Evolutionary conservation across 2,329 filamentous ascomycete species (phyloP), one percentile per base, ranked within the genome.

Genomic region (Elsinoe arachidis): DNA sequence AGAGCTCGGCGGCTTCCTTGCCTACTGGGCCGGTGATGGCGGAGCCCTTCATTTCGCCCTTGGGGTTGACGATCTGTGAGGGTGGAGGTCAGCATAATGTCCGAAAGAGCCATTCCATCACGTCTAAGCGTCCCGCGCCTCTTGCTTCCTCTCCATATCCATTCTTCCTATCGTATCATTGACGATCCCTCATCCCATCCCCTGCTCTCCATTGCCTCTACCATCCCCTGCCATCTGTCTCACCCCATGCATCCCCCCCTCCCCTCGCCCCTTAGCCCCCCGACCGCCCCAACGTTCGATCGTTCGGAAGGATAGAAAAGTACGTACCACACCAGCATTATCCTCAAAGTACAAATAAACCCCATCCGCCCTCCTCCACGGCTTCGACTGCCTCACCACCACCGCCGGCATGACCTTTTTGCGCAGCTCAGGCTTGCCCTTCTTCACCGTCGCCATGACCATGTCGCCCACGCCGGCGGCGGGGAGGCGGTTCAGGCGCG

Each of bases 331-430:
- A 86, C 93, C 93, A 76, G 93, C 93, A 79, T 99, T 99, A 81
- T 99, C 95, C 89, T 99, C 93, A 74, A 99, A 99, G 85, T 99
- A 99, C 70, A 99, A 86, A 85, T 90, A 99, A 72, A 97, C 88
- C 79, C 93, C 95, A 77, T 99, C 93, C 69, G 88, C 88, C 77
- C 93, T 87, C 84, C 93, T 91, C 93, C 93, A 99, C 72, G 93
- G 93, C 87, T 99, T 99, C 82, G 87, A 88, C 83, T 97, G 93
- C 77, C 93, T 84, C 76, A 97, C 92, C 74, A 99, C 93, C 75
- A 99, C 92, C 73, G 93, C 93, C 69, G 93, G 93, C 90, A 99
- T 96, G 78, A 99, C 93, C 88, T 99, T 99, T 89, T 99, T 99
- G 79, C 95, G 85, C 74, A 99, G 83, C 81, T 99, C 95, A 65